These are phyloP conservation scores for Ceratopteris richardii DNA, from an alignment of 75 land plant species.

Conservation along the genomic window DNA sequence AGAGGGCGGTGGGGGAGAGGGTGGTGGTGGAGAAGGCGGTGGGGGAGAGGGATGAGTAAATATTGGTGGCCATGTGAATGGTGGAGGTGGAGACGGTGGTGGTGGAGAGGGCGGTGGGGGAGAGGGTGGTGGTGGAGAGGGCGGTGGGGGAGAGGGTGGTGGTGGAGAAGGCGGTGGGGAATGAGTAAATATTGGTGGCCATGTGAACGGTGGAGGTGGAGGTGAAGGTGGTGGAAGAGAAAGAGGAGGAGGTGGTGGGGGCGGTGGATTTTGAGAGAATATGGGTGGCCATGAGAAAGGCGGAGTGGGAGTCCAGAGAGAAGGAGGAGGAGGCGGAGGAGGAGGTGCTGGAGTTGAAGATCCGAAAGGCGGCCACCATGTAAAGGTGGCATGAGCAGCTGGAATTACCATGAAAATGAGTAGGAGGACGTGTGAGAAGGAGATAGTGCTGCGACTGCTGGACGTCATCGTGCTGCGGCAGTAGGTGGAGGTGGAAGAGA, in stretches of 20 bases:
- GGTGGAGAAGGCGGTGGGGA: no score
- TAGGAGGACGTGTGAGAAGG: neutral
- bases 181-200: neutral
- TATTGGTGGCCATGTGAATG: neutral
- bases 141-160: neutral
- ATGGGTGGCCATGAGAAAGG: neutral
- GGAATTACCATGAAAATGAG: neutral
- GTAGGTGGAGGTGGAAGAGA: neutral
- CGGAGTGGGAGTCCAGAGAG: neutral
- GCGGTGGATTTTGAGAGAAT: neutral
- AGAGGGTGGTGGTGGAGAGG: neutral
- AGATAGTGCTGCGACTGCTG: neutral
- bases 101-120: neutral
- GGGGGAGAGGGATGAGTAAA: neutral
- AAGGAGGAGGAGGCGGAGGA: neutral
- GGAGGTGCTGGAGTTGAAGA: neutral
- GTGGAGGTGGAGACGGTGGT: neutral
- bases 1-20: neutral
- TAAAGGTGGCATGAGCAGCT: neutral
- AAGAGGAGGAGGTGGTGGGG: neutral
- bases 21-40: neutral
- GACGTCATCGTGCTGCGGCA: neutral
- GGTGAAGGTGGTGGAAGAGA: neutral
- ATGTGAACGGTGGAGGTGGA: neutral
- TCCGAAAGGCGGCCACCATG: neutral